Conservation (phyloP, 441 rosid genomes). For the Gossypium schwendimanii region DNA sequence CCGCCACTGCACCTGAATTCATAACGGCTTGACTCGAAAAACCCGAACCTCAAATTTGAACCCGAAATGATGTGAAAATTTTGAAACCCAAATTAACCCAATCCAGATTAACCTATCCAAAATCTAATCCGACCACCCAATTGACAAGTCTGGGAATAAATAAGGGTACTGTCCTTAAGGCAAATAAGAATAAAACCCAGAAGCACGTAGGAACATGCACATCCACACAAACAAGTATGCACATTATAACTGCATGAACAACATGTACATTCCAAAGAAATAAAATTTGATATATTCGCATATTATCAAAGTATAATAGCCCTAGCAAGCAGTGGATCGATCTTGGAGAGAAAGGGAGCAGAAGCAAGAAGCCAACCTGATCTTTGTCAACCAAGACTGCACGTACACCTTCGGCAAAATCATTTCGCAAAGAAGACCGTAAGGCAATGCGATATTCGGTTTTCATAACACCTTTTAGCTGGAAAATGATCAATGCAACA, state of each 20-base stretch:
- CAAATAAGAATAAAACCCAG: too few relatives aligned
- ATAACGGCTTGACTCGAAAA: too few relatives aligned
- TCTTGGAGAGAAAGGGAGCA: background rate
- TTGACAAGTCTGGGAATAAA: background rate
- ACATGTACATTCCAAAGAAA: background rate
- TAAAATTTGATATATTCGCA: background rate
- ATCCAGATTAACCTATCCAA: too few relatives aligned
- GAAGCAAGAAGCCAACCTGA: slow-evolving; percentile 45
- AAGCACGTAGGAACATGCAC: background rate
- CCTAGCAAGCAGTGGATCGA: background rate
- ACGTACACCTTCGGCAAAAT: slow-evolving; percentile 88
- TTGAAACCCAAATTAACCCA: too few relatives aligned
- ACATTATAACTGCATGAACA: background rate
- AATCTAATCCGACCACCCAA: too few relatives aligned
- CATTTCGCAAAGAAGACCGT: slow-evolving; percentile 61
- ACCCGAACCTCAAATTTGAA: too few relatives aligned
- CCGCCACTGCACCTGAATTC: too few relatives aligned
- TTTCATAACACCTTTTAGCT: slow-evolving; percentile 80
- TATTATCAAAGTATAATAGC: background rate
- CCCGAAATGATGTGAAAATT: too few relatives aligned
- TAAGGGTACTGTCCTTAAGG: too few relatives aligned
- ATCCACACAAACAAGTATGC: background rate
- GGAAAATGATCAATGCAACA: slow-evolving; percentile 15
- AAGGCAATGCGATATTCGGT: slow-evolving; percentile 76
- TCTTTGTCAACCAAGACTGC: slow-evolving; percentile 93